Conservation (phyloP, 305 asterid species). For the Rubia occidens region DNA sequence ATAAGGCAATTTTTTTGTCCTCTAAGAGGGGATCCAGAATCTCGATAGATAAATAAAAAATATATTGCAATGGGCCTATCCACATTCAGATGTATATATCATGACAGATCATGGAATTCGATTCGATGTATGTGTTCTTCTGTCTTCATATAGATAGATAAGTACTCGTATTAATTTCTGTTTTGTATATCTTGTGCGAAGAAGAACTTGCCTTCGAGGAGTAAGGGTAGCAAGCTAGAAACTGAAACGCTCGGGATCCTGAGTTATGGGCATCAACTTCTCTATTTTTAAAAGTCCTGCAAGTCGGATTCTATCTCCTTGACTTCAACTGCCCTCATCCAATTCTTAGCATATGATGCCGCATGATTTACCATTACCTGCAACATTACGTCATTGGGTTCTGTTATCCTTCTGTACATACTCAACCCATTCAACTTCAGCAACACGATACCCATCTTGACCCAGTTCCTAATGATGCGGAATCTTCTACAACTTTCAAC, state of each 20-base stretch:
- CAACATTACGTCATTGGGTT: constrained; percentile 59
- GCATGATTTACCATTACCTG: constrained; percentile 59
- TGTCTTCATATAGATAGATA: constrained; percentile 62
- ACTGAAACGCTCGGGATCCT: constrained; percentile 81
- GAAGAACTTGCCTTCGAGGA: constrained; percentile 67
- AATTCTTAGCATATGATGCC: constrained; percentile 56
- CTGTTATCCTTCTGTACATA: constrained; percentile 59
- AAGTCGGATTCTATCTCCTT: constrained; percentile 71
- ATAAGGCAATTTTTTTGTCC: background rate
- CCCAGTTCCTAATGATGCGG: constrained; percentile 62
- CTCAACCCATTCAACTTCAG: constrained; percentile 89
- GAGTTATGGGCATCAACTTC: constrained; percentile 72
- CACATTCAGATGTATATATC: constrained; percentile 5
- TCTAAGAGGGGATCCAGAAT: constrained; percentile 15
- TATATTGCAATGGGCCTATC: constrained; percentile 24
- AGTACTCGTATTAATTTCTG: constrained; percentile 80
- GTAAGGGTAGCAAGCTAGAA: constrained; percentile 86
- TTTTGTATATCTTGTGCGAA: constrained; percentile 59
- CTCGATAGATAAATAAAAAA: constrained; percentile 27
- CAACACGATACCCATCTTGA: constrained; percentile 99
- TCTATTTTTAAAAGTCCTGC: constrained; percentile 79
- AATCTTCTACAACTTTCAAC: constrained; percentile 94
- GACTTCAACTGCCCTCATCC: constrained; percentile 74
- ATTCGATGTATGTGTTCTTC: constrained; percentile 65
- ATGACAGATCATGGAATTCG: constrained; percentile 34